Base-by-base conservation (phyloP, 768 basidiomycete species). In the Calocybe indica region DNA sequence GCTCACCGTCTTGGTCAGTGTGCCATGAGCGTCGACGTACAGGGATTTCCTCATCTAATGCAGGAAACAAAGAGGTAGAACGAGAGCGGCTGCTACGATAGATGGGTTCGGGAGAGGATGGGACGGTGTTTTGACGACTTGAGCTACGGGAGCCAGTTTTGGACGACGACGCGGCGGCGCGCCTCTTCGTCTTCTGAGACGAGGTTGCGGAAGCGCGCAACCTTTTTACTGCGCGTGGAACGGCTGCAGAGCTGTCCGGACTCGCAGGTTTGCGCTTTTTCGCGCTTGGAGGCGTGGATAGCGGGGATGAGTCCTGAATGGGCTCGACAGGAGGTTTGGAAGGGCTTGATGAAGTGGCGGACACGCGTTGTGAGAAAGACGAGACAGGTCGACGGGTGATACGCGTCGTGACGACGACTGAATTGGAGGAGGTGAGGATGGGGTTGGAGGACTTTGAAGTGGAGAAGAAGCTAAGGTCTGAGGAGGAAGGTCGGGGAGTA, bases 21-120 rank as follows among this genome's bases (percentile, higher is more conserved):
- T 70, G 70, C 79, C 85, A 86, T 38, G 67, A 66, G 12, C 77
- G 69, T 22, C 67, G 64, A 12, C 63, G 58, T 42, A 68, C 56
- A 9, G 71, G 70, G 33, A 57, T 39, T 6, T 67, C 65, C n/a
- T 59, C 58, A 32, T 70, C 70, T 1, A 58, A 30, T 12, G 64
- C 51, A 0, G 78, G 76, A 50, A 82, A 58, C 60, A 75, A 40
- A 0, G 85, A 85, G 0, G 75, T 73, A 0, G 85, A 88, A 52
- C 83, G 82, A 49, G 87, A 87, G 53, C 82, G 67, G 57, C 78
- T 78, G 47, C 62, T 70, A 45, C 71, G 66, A 51, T 78, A 83
- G 31, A 83, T 78, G n/a, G 76, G 75, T 36, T 80, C 76, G 7
- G 74, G 72, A 29, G 75, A 77, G 3, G 78, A 60, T 0, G 73